A percentile compares a stretch with the other conserved stretches of the same genome.
Evolutionary conservation across 352 stramenopile species (phyloP).

Genomic region (Phytopythium delawarense): DNA sequence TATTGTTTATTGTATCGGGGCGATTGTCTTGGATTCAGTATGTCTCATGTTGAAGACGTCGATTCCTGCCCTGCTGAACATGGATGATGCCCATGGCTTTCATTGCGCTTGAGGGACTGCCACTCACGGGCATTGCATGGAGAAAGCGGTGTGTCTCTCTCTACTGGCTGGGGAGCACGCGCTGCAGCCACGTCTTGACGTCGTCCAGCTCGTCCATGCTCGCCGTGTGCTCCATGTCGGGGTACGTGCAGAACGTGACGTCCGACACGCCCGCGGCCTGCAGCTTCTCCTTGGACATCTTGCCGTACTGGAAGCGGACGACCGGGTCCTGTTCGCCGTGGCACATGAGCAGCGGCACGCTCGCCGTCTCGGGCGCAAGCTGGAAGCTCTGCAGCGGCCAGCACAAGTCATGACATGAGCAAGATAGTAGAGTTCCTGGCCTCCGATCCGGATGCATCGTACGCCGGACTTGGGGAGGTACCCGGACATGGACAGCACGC

Average conservation of each 20-base stretch:
- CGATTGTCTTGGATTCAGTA: neutral
- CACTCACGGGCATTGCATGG: neutral
- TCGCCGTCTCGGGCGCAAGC: slow-evolving; percentile 37
- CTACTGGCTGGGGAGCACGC: slow-evolving; percentile 31
- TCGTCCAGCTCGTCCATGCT: slow-evolving; percentile 68
- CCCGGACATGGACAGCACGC: slow-evolving; percentile 65
- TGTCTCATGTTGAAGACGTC: neutral
- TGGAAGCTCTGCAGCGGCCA: slow-evolving; percentile 34
- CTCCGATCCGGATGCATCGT: slow-evolving; percentile 5
- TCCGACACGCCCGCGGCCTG: slow-evolving; percentile 41
- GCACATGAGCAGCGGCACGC: slow-evolving; percentile 76
- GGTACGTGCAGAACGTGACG: slow-evolving; percentile 64
- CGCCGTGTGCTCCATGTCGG: slow-evolving; percentile 56
- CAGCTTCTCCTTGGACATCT: slow-evolving; percentile 58
- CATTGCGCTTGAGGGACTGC: neutral
- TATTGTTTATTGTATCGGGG: neutral
- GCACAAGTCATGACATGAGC: slow-evolving; percentile 1
- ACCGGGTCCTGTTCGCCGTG: slow-evolving; percentile 67
- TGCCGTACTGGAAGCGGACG: slow-evolving; percentile 57
- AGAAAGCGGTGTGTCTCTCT: too few relatives aligned
- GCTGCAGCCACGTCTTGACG: slow-evolving; percentile 55
- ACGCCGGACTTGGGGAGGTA: slow-evolving; percentile 61
- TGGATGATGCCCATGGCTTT: neutral
- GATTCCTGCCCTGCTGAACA: neutral
- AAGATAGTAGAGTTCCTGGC: neutral